Conservation (phyloP, 805 yeast genomes). For the Yamadazyma philogaea region DNA sequence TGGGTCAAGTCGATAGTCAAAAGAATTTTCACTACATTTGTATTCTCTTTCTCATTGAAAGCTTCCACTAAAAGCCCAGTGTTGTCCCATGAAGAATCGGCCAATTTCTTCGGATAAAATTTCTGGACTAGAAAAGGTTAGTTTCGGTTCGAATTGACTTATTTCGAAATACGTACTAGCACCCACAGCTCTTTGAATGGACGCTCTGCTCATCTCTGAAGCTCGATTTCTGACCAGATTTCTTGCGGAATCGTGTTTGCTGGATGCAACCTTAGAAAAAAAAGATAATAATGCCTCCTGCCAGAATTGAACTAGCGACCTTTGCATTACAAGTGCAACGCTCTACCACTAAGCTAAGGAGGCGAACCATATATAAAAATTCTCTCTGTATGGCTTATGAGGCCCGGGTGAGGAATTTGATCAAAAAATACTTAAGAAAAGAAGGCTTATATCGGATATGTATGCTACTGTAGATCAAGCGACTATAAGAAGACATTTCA, state of each 20-base stretch:
- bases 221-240: not conserved
- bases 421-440: too few species aligned
- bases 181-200: slow-evolving; percentile 14
- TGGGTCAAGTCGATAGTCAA: slow-evolving; percentile 84
- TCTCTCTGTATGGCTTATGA: too few species aligned
- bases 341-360: slow-evolving; percentile 96
- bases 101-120: slow-evolving; percentile 75
- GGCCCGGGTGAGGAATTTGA: too few species aligned
- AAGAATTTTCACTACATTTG: slow-evolving; percentile 32
- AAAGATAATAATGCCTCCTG: slow-evolving; percentile 54
- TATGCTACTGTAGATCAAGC: too few species aligned
- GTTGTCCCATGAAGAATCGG: slow-evolving; percentile 92
- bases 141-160: slow-evolving; percentile 2
- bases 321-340: slow-evolving; percentile 99
- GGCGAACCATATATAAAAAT: not conserved
- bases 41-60: slow-evolving; percentile 5
- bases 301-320: slow-evolving; percentile 95
- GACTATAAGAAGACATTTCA: too few species aligned
- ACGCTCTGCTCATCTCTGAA: slow-evolving; percentile 88
- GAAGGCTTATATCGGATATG: too few species aligned
- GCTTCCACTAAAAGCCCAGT: slow-evolving; percentile 87
- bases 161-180: slow-evolving; percentile 12
- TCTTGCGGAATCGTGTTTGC: not conserved
- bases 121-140: slow-evolving; percentile 50
- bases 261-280: not conserved